Conservation (phyloP, 768 basidiomycete species). For the Thelephora aurantiotincta region DNA sequence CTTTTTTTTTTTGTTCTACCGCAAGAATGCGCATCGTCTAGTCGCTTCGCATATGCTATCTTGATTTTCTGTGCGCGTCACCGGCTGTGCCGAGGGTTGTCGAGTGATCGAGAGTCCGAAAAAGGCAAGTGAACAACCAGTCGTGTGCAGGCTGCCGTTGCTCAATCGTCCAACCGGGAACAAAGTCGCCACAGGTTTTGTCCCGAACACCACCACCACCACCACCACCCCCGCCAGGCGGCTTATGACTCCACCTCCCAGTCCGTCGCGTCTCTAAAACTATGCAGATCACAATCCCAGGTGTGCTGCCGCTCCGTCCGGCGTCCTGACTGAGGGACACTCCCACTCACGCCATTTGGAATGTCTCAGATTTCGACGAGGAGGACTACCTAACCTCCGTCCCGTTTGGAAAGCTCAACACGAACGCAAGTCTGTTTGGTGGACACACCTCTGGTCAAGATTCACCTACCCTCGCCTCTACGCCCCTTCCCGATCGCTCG, state of each 20-base stretch:
- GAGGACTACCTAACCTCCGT: constrained; percentile 57
- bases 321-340: neutral
- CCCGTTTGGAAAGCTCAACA: constrained; percentile 51
- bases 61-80: no score
- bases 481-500: constrained; percentile 28
- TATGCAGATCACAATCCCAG: constrained; percentile 35
- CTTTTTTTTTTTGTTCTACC: neutral
- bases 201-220: no score
- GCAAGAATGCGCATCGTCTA: neutral
- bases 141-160: neutral
- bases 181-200: neutral
- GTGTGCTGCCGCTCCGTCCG: constrained; percentile 12
- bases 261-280: constrained; percentile 15
- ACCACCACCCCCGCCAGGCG: no score
- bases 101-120: neutral
- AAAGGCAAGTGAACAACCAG: neutral
- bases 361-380: constrained; percentile 55
- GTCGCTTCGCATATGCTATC: neutral
- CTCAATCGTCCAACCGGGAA: neutral
- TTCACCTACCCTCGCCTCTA: constrained; percentile 50
- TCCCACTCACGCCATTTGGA: neutral
- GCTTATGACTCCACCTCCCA: no score
- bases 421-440: constrained; percentile 7
- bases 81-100: no score
- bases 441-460: constrained; percentile 36